These are phyloP conservation scores for Chlamydomonas sphaeroides DNA, from an alignment of 139 green algal species.

Conservation along the genomic window DNA sequence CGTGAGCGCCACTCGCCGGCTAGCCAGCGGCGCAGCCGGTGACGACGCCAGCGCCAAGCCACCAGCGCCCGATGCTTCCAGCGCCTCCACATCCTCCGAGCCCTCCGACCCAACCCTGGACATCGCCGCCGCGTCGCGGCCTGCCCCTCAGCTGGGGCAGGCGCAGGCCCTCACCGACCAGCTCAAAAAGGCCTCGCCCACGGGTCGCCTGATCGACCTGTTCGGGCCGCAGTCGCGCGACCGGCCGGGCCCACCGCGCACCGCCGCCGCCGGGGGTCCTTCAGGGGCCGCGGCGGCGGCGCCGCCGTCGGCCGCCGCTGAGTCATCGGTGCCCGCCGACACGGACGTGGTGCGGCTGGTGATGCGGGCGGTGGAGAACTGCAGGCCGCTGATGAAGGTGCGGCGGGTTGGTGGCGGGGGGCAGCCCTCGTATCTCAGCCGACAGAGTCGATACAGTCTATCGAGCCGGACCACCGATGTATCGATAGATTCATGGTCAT, in stretches of 20 bases:
- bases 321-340: neutral
- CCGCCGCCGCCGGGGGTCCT: neutral
- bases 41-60: neutral
- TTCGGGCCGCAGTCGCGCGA: neutral
- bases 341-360: conserved; percentile 14
- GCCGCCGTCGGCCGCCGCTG: neutral
- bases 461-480: too few species aligned
- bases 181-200: conserved; percentile 17
- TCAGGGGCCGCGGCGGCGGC: neutral
- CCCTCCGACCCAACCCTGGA: too few species aligned
- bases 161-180: neutral
- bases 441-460: too few species aligned
- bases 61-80: neutral
- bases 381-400: conserved; percentile 55
- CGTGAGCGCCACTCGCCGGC: too few species aligned
- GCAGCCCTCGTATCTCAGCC: too few species aligned
- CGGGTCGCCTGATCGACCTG: conserved; percentile 18
- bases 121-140: too few species aligned
- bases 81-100: neutral
- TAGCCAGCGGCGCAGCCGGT: too few species aligned
- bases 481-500: too few species aligned
- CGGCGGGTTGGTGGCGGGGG: neutral
- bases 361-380: conserved; percentile 48
- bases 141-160: too few species aligned
- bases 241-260: neutral